Evolutionary conservation across 108 stramenopile genomes (phyloP).

Genomic region (Fragilaria crotonensis): DNA sequence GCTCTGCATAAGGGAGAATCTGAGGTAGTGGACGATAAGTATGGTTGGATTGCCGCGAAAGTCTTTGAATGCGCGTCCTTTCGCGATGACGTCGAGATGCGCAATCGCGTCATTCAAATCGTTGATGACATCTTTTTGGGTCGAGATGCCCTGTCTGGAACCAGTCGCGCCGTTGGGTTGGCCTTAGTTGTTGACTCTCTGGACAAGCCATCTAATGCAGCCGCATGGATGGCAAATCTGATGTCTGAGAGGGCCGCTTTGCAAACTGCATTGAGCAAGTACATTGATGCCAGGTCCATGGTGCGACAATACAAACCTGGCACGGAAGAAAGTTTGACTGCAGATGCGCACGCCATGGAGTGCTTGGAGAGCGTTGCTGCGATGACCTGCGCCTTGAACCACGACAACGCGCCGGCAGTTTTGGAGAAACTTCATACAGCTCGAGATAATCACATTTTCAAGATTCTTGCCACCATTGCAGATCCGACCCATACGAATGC

Average conservation of each 20-base stretch:
- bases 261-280: conserved; percentile 42
- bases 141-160: conserved; percentile 33
- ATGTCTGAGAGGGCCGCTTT: conserved; percentile 41
- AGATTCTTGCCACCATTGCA: conserved; percentile 61
- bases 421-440: conserved; percentile 59
- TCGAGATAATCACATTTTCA: conserved; percentile 80
- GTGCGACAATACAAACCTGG: conserved; percentile 33
- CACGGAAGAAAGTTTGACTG: conserved; percentile 54
- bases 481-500: conserved; percentile 46
- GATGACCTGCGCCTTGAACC: conserved; percentile 22
- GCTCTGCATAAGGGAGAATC: conserved; percentile 12
- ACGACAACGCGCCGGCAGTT: conserved; percentile 14
- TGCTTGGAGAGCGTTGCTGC: conserved; percentile 45
- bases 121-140: conserved; percentile 54
- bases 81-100: conserved; percentile 67
- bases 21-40: conserved; percentile 28
- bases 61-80: conserved; percentile 59
- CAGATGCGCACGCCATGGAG: conserved; percentile 69
- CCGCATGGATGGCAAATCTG: conserved; percentile 45
- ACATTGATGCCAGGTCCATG: conserved; percentile 53
- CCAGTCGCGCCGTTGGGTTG: conserved; percentile 67
- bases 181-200: conserved; percentile 60
- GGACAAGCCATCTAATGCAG: conserved; percentile 30
- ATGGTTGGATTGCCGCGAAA: conserved; percentile 64
- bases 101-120: conserved; percentile 57